Evolutionary conservation across 2,329 filamentous ascomycete genomes (phyloP), one percentile per base, ranked within the genome.

Genomic region (Biscogniauxia sp.): DNA sequence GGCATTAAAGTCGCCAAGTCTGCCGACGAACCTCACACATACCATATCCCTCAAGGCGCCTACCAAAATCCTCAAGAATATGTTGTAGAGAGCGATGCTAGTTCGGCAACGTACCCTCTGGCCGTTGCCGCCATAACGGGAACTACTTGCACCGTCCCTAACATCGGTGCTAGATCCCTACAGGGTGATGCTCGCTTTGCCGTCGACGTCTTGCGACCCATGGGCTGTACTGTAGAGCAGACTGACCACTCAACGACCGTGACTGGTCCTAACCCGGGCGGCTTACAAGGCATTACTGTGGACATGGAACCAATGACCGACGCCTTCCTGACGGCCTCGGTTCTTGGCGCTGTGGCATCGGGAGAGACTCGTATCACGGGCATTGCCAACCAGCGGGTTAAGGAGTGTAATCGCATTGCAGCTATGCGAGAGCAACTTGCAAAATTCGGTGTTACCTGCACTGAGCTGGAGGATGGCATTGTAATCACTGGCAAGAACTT

Each of bases 281-380:
- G 83, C 17, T 79, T 99, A 49, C 88, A 88, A 68, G 89, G 91
- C 0, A 79, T 99, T 13, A 79, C 87, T 19, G 88, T 99, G 26
- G 93, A 99, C 71, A 99, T 99, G 95, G 95, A 98, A 75, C 91
- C 94, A 1, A 99, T 99, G 95, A 99, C 95, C 0, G 95, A 99
- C 76, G 95, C 95, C 54, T 99, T 99, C 81, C 82, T 99, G 56
- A 97, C 93, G 4, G 95, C 95, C 19, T 96, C 93, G 1, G 93
- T 97, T 4, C 83, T 99, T 53, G 95, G 93, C 25, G 95, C 95
- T 41, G 92, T 97, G 51, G 93, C 94, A 9, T 87, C 84, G 15
- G 92, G 91, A 1, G 88, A 87, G 55, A 99, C 95, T 0, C 87
- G 86, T 59, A 98, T 99, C 66, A 90, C 88, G 17, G 95, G 95